Evolutionary conservation across 2,329 filamentous ascomycete genomes (phyloP).

Genomic region (Monilinia aucupariae): DNA sequence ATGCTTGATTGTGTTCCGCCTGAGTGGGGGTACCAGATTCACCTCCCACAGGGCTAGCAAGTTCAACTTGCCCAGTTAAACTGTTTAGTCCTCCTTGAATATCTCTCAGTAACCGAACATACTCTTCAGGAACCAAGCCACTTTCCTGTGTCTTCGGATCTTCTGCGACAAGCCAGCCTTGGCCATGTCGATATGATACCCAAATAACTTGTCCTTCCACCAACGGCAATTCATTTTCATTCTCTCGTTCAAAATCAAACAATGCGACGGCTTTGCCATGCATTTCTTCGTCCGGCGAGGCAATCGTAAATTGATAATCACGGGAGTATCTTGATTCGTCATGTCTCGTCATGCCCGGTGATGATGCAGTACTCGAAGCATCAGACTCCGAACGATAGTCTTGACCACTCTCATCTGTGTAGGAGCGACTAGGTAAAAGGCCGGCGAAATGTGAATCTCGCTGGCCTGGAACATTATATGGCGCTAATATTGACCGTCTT

Average conservation of each 20-base stretch:
- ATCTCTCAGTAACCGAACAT: constrained; percentile 84
- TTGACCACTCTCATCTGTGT: constrained; percentile 37
- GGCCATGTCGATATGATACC: constrained; percentile 91
- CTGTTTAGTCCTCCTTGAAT: constrained; percentile 86
- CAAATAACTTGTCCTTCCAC: constrained; percentile 94
- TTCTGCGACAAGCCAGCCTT: constrained; percentile 95
- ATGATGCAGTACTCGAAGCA: constrained; percentile 53
- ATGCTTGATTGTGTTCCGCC: constrained; percentile 47
- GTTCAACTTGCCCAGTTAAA: constrained; percentile 53
- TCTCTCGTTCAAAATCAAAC: constrained; percentile 91
- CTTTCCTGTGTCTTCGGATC: constrained; percentile 93
- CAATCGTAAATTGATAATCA: constrained; percentile 92
- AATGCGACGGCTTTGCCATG: constrained; percentile 93
- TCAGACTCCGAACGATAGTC: constrained; percentile 49
- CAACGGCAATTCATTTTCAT: constrained; percentile 90
- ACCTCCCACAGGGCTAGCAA: constrained; percentile 46
- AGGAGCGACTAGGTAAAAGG: constrained; percentile 38
- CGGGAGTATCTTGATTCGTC: constrained; percentile 79
- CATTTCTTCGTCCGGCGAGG: constrained; percentile 94
- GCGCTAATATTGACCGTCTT: constrained; percentile 46
- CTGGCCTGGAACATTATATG: constrained; percentile 43
- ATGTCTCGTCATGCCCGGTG: constrained; percentile 52
- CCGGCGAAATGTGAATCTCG: constrained; percentile 52
- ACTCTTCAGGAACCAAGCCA: constrained; percentile 92
- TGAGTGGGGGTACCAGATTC: constrained; percentile 58